A percentile compares a stretch with the other conserved stretches of the same genome.
These are phyloP conservation scores for Globisporangium yorkense DNA, from an alignment of 352 stramenopile genomes.

Conservation along the genomic window DNA sequence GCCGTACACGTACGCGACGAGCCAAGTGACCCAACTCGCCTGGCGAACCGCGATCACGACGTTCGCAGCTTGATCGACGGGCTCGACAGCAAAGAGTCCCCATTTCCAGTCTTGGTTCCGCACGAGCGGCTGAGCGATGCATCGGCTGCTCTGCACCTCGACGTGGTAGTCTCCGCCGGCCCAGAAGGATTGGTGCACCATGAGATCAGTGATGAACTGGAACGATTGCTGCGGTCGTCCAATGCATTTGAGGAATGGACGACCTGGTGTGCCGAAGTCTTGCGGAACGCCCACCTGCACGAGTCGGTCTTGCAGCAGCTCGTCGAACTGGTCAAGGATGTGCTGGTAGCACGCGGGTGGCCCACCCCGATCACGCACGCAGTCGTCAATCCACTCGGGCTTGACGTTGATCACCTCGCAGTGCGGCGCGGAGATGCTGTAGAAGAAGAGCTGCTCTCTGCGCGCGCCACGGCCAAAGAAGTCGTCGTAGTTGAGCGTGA, in stretches of 20 bases:
- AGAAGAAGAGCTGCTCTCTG: conserved; percentile 24
- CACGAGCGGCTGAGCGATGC: conserved; percentile 29
- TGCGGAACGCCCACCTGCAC: conserved; percentile 28
- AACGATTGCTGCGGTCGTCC: conserved; percentile 29
- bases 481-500: conserved; percentile 32
- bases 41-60: conserved; percentile 36
- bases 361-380: conserved; percentile 17
- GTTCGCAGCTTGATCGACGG: conserved; percentile 27
- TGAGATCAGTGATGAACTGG: conserved; percentile 45
- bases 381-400: conserved; percentile 28
- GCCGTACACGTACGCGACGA: conserved; percentile 37
- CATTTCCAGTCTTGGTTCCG: conserved; percentile 30
- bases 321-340: conserved; percentile 42
- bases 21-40: conserved; percentile 23
- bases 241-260: conserved; percentile 39
- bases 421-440: conserved; percentile 35
- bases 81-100: conserved; percentile 35
- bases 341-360: conserved; percentile 29
- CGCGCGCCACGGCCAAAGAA: conserved; percentile 29
- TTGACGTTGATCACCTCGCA: conserved; percentile 35
- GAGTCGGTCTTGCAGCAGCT: conserved; percentile 21
- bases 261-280: conserved; percentile 34
- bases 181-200: conserved; percentile 53
- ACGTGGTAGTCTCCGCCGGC: conserved; percentile 35
- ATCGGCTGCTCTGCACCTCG: conserved; percentile 45